Conservation (phyloP, 345 rosid genomes). For the Microthlaspi erraticum region DNA sequence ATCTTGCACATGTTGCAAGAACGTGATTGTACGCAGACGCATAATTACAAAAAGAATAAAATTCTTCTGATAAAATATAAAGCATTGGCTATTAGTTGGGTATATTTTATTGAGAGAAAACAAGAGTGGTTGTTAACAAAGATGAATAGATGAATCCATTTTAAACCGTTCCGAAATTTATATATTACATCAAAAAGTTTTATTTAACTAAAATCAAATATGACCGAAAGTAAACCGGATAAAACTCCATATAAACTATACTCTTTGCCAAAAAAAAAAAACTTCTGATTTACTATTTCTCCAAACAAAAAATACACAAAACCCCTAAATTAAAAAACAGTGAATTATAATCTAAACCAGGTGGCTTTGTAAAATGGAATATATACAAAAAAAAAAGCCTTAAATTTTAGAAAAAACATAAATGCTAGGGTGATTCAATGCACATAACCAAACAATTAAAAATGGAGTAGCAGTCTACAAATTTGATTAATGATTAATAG, state of each 20-base stretch:
- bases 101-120: neutral
- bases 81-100: neutral
- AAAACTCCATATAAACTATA: no score
- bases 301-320: no score
- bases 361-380: neutral
- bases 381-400: neutral
- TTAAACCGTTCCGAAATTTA: neutral
- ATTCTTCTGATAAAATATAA: neutral
- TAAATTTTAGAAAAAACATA: constrained; percentile 3
- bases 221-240: neutral
- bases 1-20: constrained; percentile 35
- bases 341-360: neutral
- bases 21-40: constrained; percentile 27
- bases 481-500: constrained; percentile 17
- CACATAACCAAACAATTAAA: constrained; percentile 6
- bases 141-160: neutral
- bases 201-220: neutral
- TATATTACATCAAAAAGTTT: no score
- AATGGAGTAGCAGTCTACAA: neutral
- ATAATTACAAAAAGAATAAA: neutral
- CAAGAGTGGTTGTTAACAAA: neutral
- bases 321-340: neutral
- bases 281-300: no score
- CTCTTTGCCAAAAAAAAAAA: no score
- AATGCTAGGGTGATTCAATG: constrained; percentile 10